A percentile compares a stretch with the other conserved stretches of the same genome.
These are phyloP conservation scores for Symmetrospora coprosmae DNA, from an alignment of 768 basidiomycete species.

Conservation along the genomic window DNA sequence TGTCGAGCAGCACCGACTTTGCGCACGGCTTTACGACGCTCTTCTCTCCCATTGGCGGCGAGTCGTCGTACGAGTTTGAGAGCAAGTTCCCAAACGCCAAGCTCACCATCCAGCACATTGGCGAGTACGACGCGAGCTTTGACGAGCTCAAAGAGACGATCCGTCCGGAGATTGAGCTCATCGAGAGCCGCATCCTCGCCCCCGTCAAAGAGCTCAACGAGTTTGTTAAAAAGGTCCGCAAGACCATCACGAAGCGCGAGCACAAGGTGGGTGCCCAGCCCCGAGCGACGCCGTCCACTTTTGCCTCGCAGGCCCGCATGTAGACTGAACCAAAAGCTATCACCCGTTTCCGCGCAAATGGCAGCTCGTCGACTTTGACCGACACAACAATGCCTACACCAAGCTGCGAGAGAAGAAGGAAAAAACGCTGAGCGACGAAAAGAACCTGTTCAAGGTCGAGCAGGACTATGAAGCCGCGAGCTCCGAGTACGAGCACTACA, in stretches of 20 bases:
- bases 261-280: conserved; percentile 76
- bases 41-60: conserved; percentile 36
- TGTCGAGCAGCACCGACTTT: conserved; percentile 38
- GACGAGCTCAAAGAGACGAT: conserved; percentile 67
- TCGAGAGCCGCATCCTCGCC: conserved; percentile 66
- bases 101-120: conserved; percentile 63
- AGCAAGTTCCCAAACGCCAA: conserved; percentile 44
- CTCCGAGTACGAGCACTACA: conserved; percentile 42
- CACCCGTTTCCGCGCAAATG: too few relatives aligned
- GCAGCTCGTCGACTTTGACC: conserved; percentile 81
- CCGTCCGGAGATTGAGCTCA: conserved; percentile 81
- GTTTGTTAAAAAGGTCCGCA: conserved; percentile 74
- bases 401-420: conserved; percentile 98
- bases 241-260: conserved; percentile 88
- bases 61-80: conserved; percentile 60
- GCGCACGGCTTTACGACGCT: conserved; percentile 37
- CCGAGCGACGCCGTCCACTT: not conserved
- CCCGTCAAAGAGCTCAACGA: conserved; percentile 80
- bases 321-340: too few relatives aligned
- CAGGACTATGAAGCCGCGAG: conserved; percentile 42
- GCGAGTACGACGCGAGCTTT: conserved; percentile 56
- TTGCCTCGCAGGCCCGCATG: not conserved
- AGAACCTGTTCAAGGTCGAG: conserved; percentile 42
- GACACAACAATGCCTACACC: conserved; percentile 85
- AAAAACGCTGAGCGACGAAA: conserved; percentile 86